These are phyloP conservation scores for Clitopilus hobsonii DNA, from an alignment of 768 basidiomycete species.

Conservation along the genomic window DNA sequence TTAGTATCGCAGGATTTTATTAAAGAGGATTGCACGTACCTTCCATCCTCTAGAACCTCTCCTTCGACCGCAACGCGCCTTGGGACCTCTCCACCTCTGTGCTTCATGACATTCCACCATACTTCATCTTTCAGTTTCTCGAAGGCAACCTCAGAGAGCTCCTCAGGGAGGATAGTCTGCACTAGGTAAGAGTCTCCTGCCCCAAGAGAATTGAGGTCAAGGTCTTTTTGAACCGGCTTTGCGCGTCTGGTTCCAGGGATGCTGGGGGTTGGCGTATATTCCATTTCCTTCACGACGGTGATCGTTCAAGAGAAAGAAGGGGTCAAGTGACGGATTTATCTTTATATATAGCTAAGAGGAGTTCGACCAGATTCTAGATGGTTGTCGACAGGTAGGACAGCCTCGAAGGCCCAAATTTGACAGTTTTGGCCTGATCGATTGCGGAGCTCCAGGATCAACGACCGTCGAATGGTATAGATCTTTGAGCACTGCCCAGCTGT, in stretches of 20 bases:
- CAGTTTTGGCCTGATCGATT: too few species aligned
- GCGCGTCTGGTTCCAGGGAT: background rate
- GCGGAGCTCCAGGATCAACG: too few species aligned
- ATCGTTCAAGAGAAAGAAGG: too few species aligned
- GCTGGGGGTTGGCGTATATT: background rate
- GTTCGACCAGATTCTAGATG: background rate
- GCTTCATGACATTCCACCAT: constrained; percentile 68
- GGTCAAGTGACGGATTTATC: too few species aligned
- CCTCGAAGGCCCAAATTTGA: background rate
- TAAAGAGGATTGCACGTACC: constrained; percentile 16
- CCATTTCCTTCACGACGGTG: too few species aligned
- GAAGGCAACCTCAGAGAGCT: constrained; percentile 53
- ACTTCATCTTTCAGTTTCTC: constrained; percentile 60
- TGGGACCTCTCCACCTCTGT: constrained; percentile 77
- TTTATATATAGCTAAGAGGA: background rate
- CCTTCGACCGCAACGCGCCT: constrained; percentile 62
- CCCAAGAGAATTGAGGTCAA: constrained; percentile 31
- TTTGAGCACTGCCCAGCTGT: background rate
- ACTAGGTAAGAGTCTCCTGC: constrained; percentile 68
- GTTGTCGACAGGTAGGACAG: background rate
- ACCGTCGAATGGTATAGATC: too few species aligned
- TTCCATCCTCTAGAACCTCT: constrained; percentile 39
- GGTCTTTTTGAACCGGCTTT: background rate
- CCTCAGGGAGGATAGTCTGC: constrained; percentile 49
- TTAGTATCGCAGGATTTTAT: background rate